phyloP scores from a whole-genome alignment of 2,329 filamentous ascomycete species.

The Xylariaceae sp. region DNA sequence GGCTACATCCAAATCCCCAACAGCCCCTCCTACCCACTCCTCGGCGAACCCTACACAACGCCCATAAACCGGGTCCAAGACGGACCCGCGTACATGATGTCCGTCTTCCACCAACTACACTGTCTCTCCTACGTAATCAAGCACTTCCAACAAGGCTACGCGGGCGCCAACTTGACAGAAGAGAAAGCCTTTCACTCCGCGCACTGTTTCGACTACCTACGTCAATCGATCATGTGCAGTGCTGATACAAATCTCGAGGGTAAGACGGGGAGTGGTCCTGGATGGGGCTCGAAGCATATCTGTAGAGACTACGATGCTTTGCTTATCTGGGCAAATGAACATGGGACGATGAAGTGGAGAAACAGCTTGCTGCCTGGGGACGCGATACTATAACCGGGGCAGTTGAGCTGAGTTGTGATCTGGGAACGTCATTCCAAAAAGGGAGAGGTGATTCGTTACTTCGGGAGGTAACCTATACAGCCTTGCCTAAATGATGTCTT shows the following conservation, averaged over 20 bases:
- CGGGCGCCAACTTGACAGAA: conserved; percentile 28
- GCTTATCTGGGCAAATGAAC: conserved; percentile 33
- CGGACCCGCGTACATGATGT: conserved; percentile 37
- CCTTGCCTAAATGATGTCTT: too few species aligned
- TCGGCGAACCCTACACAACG: conserved; percentile 29
- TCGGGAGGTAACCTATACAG: not conserved
- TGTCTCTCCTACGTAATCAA: conserved; percentile 35
- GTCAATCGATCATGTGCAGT: conserved; percentile 35
- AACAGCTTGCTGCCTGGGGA: conserved; percentile 26
- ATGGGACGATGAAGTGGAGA: conserved; percentile 31
- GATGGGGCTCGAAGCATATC: conserved; percentile 35
- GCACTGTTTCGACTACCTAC: conserved; percentile 39
- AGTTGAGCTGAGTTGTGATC: too few species aligned
- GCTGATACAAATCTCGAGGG: conserved; percentile 38
- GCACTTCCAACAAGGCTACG: conserved; percentile 35
- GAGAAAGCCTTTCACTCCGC: conserved; percentile 34
- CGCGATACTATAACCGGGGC: conserved; percentile 24
- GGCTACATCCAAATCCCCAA: conserved; percentile 33
- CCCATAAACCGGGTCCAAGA: conserved; percentile 28
- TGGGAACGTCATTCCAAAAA: too few species aligned
- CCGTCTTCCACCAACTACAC: conserved; percentile 39
- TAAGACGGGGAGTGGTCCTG: conserved; percentile 34
- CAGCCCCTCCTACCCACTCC: conserved; percentile 26
- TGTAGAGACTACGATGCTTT: conserved; percentile 35
- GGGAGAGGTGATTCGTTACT: not conserved